phyloP scores from a whole-genome alignment of 2,329 filamentous ascomycete genomes.

The Monosporascus cannonballus region DNA sequence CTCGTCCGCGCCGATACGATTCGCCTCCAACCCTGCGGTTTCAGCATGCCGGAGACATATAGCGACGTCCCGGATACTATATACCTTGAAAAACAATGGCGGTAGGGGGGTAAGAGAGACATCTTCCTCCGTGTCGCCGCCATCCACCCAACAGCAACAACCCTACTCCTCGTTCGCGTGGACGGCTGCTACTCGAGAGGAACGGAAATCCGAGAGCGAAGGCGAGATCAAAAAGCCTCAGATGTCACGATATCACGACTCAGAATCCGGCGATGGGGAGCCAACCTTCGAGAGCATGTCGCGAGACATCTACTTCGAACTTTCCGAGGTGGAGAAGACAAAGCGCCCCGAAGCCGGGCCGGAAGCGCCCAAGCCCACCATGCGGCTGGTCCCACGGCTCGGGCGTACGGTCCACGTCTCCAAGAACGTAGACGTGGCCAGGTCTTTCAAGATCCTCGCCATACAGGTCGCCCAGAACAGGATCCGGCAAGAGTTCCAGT shows the following conservation, averaged over 20 bases:
- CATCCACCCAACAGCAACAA: conserved; percentile 4
- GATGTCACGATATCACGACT: conserved; percentile 10
- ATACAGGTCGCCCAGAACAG: conserved; percentile 43
- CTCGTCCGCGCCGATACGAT: conserved; percentile 13
- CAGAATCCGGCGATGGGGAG: not conserved
- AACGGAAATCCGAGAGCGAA: not conserved
- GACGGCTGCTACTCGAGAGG: conserved; percentile 3
- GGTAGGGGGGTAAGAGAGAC: not conserved
- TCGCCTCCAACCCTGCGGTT: conserved; percentile 3
- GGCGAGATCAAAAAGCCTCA: conserved; percentile 15
- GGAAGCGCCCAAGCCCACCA: conserved; percentile 11
- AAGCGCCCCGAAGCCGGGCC: conserved; percentile 6
- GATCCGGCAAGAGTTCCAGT: conserved; percentile 47
- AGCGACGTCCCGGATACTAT: conserved; percentile 9
- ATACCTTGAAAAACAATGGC: conserved; percentile 1
- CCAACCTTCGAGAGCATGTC: conserved; percentile 9
- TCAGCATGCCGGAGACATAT: conserved; percentile 5
- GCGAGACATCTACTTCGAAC: conserved; percentile 22
- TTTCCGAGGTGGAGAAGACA: conserved; percentile 18
- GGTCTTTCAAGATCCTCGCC: conserved; percentile 37
- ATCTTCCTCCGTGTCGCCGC: not conserved
- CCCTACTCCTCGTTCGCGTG: conserved; percentile 5
- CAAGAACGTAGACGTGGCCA: conserved; percentile 37
- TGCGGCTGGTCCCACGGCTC: conserved; percentile 35
- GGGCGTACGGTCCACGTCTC: conserved; percentile 39